These are phyloP conservation scores for Obba rivulosa DNA, from an alignment of 768 basidiomycete species.

Conservation along the genomic window DNA sequence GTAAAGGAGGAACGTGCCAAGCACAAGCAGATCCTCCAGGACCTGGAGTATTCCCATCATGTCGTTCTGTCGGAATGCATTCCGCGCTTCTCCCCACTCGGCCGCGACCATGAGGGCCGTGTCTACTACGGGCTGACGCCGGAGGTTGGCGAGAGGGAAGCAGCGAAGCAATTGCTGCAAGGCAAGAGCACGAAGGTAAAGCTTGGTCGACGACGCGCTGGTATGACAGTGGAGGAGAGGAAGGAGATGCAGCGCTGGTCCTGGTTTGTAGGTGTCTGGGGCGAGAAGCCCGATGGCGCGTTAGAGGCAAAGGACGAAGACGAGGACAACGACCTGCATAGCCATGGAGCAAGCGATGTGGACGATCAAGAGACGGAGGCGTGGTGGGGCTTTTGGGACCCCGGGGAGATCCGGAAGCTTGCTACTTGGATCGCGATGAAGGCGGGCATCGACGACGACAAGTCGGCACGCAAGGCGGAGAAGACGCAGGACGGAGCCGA, in stretches of 20 bases:
- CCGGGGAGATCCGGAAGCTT: constrained; percentile 57
- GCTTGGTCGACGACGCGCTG: constrained; percentile 35
- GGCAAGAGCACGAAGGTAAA: constrained; percentile 27
- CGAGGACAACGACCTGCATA: constrained; percentile 12
- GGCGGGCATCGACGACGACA: constrained; percentile 33
- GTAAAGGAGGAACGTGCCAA: constrained; percentile 23
- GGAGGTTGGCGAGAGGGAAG: constrained; percentile 50
- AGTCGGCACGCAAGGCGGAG: constrained; percentile 1
- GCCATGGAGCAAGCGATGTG: constrained; percentile 23
- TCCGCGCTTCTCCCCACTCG: constrained; percentile 56
- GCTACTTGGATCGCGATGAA: constrained; percentile 60
- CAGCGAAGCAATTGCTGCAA: constrained; percentile 29
- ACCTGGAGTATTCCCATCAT: constrained; percentile 53
- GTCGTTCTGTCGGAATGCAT: constrained; percentile 40
- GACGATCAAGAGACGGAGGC: constrained; percentile 38
- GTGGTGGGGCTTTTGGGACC: constrained; percentile 79
- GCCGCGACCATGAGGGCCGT: constrained; percentile 63
- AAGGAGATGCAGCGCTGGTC: constrained; percentile 55
- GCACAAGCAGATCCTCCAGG: constrained; percentile 45
- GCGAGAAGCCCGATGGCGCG: constrained; percentile 40
- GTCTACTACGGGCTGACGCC: constrained; percentile 65
- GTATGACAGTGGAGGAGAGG: constrained; percentile 44
- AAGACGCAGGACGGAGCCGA: not conserved
- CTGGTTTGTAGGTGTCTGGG: constrained; percentile 77
- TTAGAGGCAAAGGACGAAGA: constrained; percentile 16